Evolutionary conservation across 1,284 basidiomycete species (phyloP).

Genomic region (Trametes hirsuta): DNA sequence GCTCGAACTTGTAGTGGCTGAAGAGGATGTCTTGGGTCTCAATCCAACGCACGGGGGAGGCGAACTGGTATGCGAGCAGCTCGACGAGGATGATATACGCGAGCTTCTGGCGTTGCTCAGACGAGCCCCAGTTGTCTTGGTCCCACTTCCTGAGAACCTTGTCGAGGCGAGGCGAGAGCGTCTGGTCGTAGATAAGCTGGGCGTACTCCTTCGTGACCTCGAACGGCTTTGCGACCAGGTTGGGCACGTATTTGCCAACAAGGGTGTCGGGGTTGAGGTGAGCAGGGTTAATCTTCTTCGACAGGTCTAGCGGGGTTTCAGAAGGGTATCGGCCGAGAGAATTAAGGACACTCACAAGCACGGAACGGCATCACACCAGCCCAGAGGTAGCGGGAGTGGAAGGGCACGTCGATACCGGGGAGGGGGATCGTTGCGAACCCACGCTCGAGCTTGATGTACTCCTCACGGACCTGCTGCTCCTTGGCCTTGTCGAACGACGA

Average conservation of each 20-base stretch:
- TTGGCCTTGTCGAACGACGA: slow-evolving; percentile 81
- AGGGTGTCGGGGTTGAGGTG: slow-evolving; percentile 93
- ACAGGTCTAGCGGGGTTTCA: slow-evolving; percentile 68
- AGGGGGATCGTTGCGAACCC: slow-evolving; percentile 96
- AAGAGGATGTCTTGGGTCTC: slow-evolving; percentile 98
- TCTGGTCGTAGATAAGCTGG: slow-evolving; percentile 95
- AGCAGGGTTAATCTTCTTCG: slow-evolving; percentile 94
- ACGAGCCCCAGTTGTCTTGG: slow-evolving; percentile 83
- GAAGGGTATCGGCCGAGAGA: slow-evolving; percentile 21
- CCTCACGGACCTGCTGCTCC: slow-evolving; percentile 80
- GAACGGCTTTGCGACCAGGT: slow-evolving; percentile 95
- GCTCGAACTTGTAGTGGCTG: slow-evolving; percentile 87
- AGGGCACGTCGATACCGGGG: slow-evolving; percentile 98
- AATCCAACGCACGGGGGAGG: slow-evolving; percentile 97
- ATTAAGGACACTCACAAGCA: slow-evolving; percentile 63
- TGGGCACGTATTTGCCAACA: slow-evolving; percentile 95
- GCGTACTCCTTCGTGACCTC: slow-evolving; percentile 89
- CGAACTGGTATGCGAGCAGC: slow-evolving; percentile 95
- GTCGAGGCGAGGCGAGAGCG: slow-evolving; percentile 90
- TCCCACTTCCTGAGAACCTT: slow-evolving; percentile 95
- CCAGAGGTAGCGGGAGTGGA: slow-evolving; percentile 99
- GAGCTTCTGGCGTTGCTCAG: slow-evolving; percentile 87
- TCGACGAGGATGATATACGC: slow-evolving; percentile 97
- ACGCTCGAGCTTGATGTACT: slow-evolving; percentile 94
- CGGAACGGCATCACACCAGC: slow-evolving; percentile 98